Evolutionary conservation across 441 rosid species (phyloP).

Genomic region (Jatropha podagrica): DNA sequence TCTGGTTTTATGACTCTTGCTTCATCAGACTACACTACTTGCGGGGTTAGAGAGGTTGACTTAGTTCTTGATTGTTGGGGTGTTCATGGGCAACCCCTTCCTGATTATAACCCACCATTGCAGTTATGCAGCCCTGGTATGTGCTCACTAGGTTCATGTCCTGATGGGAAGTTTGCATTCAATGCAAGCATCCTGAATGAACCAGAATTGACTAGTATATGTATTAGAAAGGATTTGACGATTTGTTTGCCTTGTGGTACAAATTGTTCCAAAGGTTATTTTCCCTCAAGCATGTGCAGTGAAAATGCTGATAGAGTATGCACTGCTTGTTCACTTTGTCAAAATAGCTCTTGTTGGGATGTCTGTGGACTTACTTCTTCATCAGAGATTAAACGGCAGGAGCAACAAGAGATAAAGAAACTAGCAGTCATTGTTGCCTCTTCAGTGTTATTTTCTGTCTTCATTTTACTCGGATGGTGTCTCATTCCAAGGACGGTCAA

Average conservation of each 20-base stretch:
- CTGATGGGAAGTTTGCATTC: conserved; percentile 54
- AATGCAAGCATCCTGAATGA: conserved; percentile 79
- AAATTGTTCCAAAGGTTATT: conserved; percentile 66
- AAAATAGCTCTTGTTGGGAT: conserved; percentile 71
- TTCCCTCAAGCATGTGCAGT: conserved; percentile 71
- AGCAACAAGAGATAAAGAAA: conserved; percentile 14
- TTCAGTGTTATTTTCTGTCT: conserved; percentile 37
- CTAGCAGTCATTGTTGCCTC: conserved; percentile 42
- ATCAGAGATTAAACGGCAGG: conserved; percentile 31
- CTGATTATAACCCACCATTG: conserved; percentile 68
- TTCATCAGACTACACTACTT: conserved; percentile 65
- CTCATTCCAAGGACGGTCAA: conserved; percentile 41
- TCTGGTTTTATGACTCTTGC: conserved; percentile 79
- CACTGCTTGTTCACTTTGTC: conserved; percentile 82
- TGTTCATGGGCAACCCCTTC: conserved; percentile 35
- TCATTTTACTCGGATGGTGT: conserved; percentile 52
- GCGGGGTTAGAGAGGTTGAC: conserved; percentile 78
- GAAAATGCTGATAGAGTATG: conserved; percentile 63
- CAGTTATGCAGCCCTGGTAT: conserved; percentile 83
- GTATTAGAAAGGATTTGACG: conserved; percentile 56
- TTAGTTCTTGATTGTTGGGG: conserved; percentile 81
- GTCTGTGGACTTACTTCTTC: conserved; percentile 49
- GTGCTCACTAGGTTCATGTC: conserved; percentile 52
- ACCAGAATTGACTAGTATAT: conserved; percentile 62
- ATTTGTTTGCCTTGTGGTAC: conserved; percentile 73